phyloP scores from a whole-genome alignment of 2,329 filamentous ascomycete species.

The Dactylonectria macrodidyma region DNA sequence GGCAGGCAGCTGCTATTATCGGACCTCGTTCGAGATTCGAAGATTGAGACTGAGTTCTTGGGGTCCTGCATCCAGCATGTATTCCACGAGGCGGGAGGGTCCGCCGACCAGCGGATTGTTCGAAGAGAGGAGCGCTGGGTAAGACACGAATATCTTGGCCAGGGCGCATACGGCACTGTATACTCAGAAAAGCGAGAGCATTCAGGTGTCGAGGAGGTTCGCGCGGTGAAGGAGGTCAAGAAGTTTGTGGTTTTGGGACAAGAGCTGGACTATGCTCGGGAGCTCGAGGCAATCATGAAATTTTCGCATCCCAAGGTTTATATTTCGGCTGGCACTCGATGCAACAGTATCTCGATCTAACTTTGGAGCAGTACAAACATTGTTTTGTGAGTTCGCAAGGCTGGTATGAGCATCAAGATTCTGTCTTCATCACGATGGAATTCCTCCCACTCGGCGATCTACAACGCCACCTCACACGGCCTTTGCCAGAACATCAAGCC shows the following conservation, averaged over 20 bases:
- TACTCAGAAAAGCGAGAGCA: constrained; percentile 3
- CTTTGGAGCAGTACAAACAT: not conserved
- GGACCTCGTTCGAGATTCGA: constrained; percentile 9
- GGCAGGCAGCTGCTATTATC: not conserved
- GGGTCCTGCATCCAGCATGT: not conserved
- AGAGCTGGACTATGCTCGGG: not conserved
- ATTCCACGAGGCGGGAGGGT: constrained; percentile 1
- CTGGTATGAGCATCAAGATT: not conserved
- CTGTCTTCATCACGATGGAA: constrained; percentile 16
- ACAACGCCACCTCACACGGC: not conserved
- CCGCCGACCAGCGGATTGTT: not conserved
- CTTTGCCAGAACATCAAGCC: not conserved
- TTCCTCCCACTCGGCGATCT: constrained; percentile 10
- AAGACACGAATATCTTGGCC: constrained; percentile 1
- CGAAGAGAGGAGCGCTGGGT: constrained; percentile 16
- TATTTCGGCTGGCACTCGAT: not conserved
- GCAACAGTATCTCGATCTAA: not conserved
- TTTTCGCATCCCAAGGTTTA: constrained; percentile 7
- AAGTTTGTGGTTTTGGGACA: not conserved
- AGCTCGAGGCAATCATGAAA: constrained; percentile 16
- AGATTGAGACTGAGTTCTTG: constrained; percentile 3
- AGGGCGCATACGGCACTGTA: constrained; percentile 4
- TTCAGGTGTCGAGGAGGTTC: not conserved
- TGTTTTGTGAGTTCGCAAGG: constrained; percentile 9
- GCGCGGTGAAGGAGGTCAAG: constrained; percentile 18